Base-by-base conservation (phyloP, 2,329 filamentous ascomycete genomes). In the Ploettnerulaceae sp. region DNA sequence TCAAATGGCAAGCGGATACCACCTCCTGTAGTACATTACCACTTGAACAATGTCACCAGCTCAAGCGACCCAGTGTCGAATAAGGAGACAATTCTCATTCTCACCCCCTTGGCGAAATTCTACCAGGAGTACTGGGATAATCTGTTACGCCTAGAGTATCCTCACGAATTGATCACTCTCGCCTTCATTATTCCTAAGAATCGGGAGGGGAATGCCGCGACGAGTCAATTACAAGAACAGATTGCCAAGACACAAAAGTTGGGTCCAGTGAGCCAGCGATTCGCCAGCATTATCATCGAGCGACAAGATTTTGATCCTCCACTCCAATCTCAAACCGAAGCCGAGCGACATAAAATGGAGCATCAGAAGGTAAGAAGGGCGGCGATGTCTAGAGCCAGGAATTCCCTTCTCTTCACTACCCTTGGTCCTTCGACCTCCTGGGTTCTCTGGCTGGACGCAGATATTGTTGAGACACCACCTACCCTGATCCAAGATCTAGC, bases 81-180 rank as follows among this genome's bases (percentile, higher is more conserved):
- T 64, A 73, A 80, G 56, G 93, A 98, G 71, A 85, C 84, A 41
- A 76, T 98, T 49, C 81, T 98, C 45, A 86, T 98, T 63, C 77
- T 98, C 51, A 96, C 93, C 1, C 93, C 93, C 7, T 82, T 98
- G 69, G 86, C 89, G 24, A 81, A 87, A 53, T 98, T 97, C 74
- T 97, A 96, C 68, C 83, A 86, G 59, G 82, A 78, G 57, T 98
- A 97, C 72, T 98, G 93, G 91, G 84, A 94, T 66, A 98, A 97
- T 61, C 74, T 98, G 21, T 66, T 90, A 57, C 80, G 80, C 64
- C 76, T 98, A 46, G 77, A 70, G 61, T 98, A 97, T 66, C 93
- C 93, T 3, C 93, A 96, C 69, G 86, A 95, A 49, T 79, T 97
- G 54, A 94, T 98, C 63, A 94, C 89, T 1, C 75, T 98, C 21